Conservation (phyloP, 2,329 filamentous ascomycete genomes). For the Pleochaeta shiraiana region DNA sequence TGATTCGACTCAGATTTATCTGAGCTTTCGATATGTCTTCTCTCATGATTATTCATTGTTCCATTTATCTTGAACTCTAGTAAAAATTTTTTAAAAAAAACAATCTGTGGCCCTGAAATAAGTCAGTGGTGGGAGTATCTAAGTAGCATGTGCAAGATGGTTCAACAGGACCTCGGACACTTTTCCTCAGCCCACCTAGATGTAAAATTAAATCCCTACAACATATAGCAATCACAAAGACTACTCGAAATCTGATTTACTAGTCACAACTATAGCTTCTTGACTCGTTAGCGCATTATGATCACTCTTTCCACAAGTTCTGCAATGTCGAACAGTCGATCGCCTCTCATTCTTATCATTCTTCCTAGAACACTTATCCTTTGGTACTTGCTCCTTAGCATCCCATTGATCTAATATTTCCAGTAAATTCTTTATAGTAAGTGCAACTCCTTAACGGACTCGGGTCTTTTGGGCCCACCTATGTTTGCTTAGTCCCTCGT, state of each 20-base stretch:
- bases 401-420: neutral
- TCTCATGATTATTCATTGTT: neutral
- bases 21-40: neutral
- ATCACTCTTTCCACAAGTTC: neutral
- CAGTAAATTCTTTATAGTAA: neutral
- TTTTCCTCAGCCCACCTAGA: too few species aligned
- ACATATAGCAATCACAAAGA: neutral
- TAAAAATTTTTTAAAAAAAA: too few species aligned
- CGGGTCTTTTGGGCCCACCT: neutral
- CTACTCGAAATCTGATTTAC: neutral
- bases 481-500: conserved; percentile 4
- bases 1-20: too few species aligned
- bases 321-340: neutral
- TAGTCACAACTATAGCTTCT: neutral
- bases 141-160: too few species aligned
- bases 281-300: neutral
- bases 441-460: conserved; percentile 4
- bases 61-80: too few species aligned
- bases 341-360: neutral
- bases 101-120: too few species aligned
- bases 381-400: neutral
- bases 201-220: neutral
- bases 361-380: neutral
- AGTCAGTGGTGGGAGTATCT: too few species aligned
- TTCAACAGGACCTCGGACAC: too few species aligned